Evolutionary conservation across 2,329 filamentous ascomycete species (phyloP).

Genomic region (Curvularia hawaiiensis): DNA sequence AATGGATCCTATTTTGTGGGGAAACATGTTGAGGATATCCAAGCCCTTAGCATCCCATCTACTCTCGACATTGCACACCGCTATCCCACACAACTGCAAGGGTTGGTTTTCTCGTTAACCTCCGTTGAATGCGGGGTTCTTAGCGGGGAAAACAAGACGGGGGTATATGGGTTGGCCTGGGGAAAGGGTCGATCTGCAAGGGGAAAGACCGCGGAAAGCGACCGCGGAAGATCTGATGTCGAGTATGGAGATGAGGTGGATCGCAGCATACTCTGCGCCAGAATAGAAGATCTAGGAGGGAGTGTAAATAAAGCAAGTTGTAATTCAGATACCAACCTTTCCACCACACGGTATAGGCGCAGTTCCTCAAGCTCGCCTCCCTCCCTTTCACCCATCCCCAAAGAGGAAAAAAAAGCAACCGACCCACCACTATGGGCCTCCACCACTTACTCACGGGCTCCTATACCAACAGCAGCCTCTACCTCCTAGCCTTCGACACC

Average conservation of each 20-base stretch:
- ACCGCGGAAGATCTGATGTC: not conserved
- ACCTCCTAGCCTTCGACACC: conserved; percentile 9
- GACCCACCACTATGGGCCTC: not conserved
- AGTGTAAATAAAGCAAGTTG: no score
- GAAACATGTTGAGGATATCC: not conserved
- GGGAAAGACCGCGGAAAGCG: not conserved
- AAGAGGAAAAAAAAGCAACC: not conserved
- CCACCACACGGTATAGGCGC: no score
- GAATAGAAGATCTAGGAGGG: not conserved
- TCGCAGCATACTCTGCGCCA: no score
- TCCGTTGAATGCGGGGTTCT: not conserved
- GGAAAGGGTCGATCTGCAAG: not conserved
- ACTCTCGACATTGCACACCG: not conserved
- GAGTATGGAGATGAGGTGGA: not conserved
- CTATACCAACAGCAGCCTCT: conserved; percentile 8
- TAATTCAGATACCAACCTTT: no score
- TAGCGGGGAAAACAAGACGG: not conserved
- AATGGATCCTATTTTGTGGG: not conserved
- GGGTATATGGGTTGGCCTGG: not conserved
- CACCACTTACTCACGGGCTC: conserved; percentile 8
- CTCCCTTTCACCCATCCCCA: no score
- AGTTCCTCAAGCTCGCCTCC: no score
- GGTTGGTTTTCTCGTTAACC: not conserved
- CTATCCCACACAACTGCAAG: not conserved
- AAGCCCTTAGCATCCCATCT: not conserved